These are phyloP conservation scores for Tulasnella sp. DNA, from an alignment of 768 basidiomycete species.

Conservation along the genomic window DNA sequence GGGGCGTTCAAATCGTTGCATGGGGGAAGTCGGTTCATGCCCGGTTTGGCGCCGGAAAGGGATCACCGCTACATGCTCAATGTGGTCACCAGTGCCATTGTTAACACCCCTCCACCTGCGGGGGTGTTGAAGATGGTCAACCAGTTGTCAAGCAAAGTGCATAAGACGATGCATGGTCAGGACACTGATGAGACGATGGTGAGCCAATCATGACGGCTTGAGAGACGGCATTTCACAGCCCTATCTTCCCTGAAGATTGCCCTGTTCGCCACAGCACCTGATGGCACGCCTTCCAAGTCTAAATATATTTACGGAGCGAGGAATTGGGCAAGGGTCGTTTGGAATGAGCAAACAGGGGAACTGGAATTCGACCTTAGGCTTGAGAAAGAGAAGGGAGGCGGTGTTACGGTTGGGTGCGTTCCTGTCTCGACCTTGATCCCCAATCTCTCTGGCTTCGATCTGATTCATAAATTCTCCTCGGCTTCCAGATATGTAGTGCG, in stretches of 20 bases:
- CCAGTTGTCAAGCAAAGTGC: slow-evolving; percentile 65
- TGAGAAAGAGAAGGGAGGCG: slow-evolving; percentile 77
- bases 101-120: slow-evolving; percentile 85
- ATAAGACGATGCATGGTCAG: slow-evolving; percentile 76
- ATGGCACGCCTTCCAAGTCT: slow-evolving; percentile 69
- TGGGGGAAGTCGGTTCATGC: slow-evolving; percentile 38
- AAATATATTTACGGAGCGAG: slow-evolving; percentile 82
- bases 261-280: slow-evolving; percentile 69
- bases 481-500: slow-evolving; percentile 43
- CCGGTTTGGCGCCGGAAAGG: slow-evolving; percentile 43
- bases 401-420: slow-evolving; percentile 73
- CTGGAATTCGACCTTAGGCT: slow-evolving; percentile 80
- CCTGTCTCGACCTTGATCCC: too few species aligned
- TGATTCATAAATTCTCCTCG: background rate
- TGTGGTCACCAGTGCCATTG: slow-evolving; percentile 84
- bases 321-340: slow-evolving; percentile 77
- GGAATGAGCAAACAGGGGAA: slow-evolving; percentile 55
- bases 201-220: slow-evolving; percentile 21
- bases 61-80: slow-evolving; percentile 92
- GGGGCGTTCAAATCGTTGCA: slow-evolving; percentile 68
- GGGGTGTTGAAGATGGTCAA: slow-evolving; percentile 75
- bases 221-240: background rate
- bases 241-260: slow-evolving; percentile 50
- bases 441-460: slow-evolving; percentile 8
- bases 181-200: slow-evolving; percentile 90